Base-by-base conservation (phyloP, 1,284 basidiomycete genomes). In the Trametes pubescens region DNA sequence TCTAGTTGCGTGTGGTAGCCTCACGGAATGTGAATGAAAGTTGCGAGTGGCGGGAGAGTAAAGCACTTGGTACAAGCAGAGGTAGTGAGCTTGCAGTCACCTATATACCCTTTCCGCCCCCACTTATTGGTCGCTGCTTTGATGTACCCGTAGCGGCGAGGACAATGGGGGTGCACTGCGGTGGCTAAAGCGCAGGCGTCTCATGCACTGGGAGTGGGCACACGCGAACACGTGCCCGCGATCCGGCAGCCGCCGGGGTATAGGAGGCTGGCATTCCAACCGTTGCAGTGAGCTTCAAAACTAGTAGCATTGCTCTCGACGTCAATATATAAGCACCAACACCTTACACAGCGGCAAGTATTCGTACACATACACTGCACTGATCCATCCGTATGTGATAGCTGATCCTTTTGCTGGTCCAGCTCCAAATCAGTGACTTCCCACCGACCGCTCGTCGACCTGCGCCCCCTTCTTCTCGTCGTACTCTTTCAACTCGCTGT, bases 391-490 rank as follows among this genome's bases (percentile, higher is more conserved):
- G 26, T 16, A 32, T 6, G 29, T 26, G 4, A 51, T 5, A 7
- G 29, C 49, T 18, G n/a, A 0, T 8, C 22, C 21, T 43, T 18
- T 44, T 11, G n/a, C 13, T 11, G 29, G 8, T 44, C 1, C 40
- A 21, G 21, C 5, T 48, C 22, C 29, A 8, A 8, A 4, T 57
- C 34, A 57, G 21, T 47, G 44, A 10, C 51, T 65, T 24, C 46
- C 64, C 9, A 65, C 59, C 10, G 64, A 62, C 44, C 29, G 37
- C 54, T 62, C 61, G 13, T 66, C 55, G 3, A 66, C 58, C 18
- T 34, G 55, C 16, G 34, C 51, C 18, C 49, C 51, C 37, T 70
- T 59, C 59, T 71, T 72, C 65, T 72, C 66, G n/a, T 70, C 69
- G 46, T 61, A 66, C 21, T 54, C 64, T 4, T 29, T 46, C 37